Base-by-base conservation (phyloP, 805 yeast genomes). In the Starmera dryadoides region DNA sequence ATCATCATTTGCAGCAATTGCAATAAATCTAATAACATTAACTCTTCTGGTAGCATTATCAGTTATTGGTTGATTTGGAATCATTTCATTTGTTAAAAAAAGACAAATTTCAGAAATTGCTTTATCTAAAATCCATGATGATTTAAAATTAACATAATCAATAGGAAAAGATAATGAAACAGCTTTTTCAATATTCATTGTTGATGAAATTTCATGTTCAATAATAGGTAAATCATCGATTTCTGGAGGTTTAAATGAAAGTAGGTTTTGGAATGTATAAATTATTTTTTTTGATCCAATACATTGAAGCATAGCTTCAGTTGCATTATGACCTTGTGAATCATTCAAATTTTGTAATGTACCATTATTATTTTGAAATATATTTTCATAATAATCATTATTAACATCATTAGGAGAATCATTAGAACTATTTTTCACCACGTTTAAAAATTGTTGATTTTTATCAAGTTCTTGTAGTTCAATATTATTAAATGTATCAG, bases 1-100 rank as follows among this genome's bases (percentile, higher is more conserved):
- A 2, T 50, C 42, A 9, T 56, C 42, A n/a, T 62, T 60, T 2
- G 63, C 52, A 4, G 65, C 62, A 19, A 64, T 50, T 0, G 59
- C 55, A 12, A 69, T 37, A 20, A 71, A 54, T 33, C 58, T 50
- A 22, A 62, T 29, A 6, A 63, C 28, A 23, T 53, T 54, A 4
- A 69, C 39, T 19, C 52, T 39, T 33, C 52, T 57, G 2, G 64
- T 55, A 8, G 50, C 48, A 3, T 33, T 21, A 43, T 61, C 63
- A 16, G 42, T 22, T 0, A 34, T 14, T 12, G 42, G 35, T 19
- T 36, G 41, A 6, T 30, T 20, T 2, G 30, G 20, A 18, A 20
- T 20, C 2, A 18, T 2, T 12, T 36, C 42, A 20, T 38, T 37
- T 4, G 42, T 38, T 4, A 56, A 25, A 2, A 15, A 30, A 9